Base-by-base conservation (phyloP, 2,329 filamentous ascomycete species). In the Alternaria arbusti region DNA sequence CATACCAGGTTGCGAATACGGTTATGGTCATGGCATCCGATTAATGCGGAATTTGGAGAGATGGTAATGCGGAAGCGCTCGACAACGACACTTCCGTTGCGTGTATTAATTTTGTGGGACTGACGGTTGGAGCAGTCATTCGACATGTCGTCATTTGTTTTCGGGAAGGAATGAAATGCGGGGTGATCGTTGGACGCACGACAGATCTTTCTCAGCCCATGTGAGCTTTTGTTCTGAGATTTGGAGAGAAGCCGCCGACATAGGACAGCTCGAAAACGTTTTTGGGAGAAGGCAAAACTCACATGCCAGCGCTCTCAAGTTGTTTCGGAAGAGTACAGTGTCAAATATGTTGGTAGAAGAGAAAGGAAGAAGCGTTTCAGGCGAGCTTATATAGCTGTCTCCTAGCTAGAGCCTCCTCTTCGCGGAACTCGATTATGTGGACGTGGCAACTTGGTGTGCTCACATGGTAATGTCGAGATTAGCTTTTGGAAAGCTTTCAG, bases 391-490 rank as follows among this genome's bases (percentile, higher is more conserved):
- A 17, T 40, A 40, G n/a, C 36, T 17, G 36, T 40, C 36, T 40
- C 2, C n/a, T 9, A 17, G n/a, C 36, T 4, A 10, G 32, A 40
- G 36, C n/a, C 15, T 9, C 1, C 8, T 40, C n/a, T 40, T 3
- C 15, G n/a, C 32, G 3, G 0, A n/a, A 40, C 8, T 3, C 3
- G 32, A 3, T 3, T 2, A 32, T 17, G 15, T n/a, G 15, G 32
- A 40, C 3, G 15, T n/a, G 15, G 15, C 36, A 17, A 10, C 36
- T 17, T 40, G 36, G 15, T 40, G 9, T 17, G 15, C 15, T 17
- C 36, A 40, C 36, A 17, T 40, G 0, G 4, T 17, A 0, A 5
- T 40, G 4, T n/a, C 5, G 0, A 2, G 0, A 0, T 2, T 1
- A 3, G 1, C 3, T 9, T 17, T 40, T 6, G 15, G 3, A 17